Base-by-base conservation (phyloP, 768 basidiomycete genomes). In the Termitomyces titanicus region DNA sequence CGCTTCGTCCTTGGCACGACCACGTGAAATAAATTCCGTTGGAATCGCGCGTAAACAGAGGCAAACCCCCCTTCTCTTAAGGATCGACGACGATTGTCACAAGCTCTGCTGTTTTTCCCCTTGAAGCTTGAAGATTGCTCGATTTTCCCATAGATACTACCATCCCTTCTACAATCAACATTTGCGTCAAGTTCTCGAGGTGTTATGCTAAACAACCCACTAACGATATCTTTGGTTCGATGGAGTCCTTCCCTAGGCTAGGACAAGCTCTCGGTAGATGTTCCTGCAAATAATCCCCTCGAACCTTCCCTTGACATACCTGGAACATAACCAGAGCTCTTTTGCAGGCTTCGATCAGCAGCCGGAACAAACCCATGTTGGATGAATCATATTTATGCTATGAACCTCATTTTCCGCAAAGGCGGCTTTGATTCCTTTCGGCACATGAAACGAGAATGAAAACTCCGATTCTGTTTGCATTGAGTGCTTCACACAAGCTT, bases 21-120 rank as follows among this genome's bases (percentile, higher is more conserved):
- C 53, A 54, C 53, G 40, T 56, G 55, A 45, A 46, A 18, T 12
- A 24, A 55, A 48, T 47, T 55, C 58, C 58, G 58, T 25, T 49
- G 35, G 22, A 53, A 59, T 49, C 58, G 54, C 46, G 51, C 15
- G 42, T 33, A 48, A 59, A 59, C 46, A 59, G 20, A 27, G 31
- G 31, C 38, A 59, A 59, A 55, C n/a, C 22, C 53, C 49, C 24
- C 44, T 47, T 40, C 31, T 51, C 20, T 51, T 38, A 33, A 47
- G 47, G 34, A 47, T 44, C 9, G 9, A 29, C 29, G 29, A 3
- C 29, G 11, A 53, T 24, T 29, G 39, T 27, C 38, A 45, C 44
- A 47, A 47, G 53, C 47, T 54, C 45, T 33, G 44, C 53, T 54
- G 40, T 39, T 47, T 37, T 38, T 39, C 9, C 13, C 12, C 35